Percentiles rank a stretch among this genome's conserved stretches.
phyloP scores from a whole-genome alignment of 148 eudicot genomes.

The Talinum fruticosum region DNA sequence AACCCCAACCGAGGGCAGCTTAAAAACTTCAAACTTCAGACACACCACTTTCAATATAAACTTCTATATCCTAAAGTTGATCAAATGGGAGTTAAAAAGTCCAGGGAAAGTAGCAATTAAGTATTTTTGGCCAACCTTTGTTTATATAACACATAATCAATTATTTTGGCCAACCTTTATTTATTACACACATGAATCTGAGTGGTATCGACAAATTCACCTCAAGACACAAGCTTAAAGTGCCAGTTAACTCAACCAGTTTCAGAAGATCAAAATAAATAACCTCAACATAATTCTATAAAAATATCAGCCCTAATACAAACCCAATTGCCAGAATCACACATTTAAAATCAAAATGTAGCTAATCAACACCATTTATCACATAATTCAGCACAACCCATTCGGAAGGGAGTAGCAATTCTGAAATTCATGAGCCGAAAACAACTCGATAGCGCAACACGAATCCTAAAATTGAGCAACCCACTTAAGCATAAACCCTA shows the following conservation, averaged over 20 bases:
- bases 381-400: conserved; percentile 20
- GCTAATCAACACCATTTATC: conserved; percentile 5
- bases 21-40: conserved; percentile 11
- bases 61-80: conserved; percentile 22
- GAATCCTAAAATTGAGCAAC: not conserved
- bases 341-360: not conserved
- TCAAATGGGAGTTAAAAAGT: conserved; percentile 11
- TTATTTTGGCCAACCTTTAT: conserved; percentile 25
- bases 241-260: not conserved
- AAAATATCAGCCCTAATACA: not conserved
- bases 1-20: conserved; percentile 4
- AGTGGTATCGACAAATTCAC: conserved; percentile 18
- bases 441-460: not conserved
- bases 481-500: conserved; percentile 25
- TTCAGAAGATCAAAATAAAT: conserved; percentile 16
- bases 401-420: not conserved
- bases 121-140: conserved; percentile 23
- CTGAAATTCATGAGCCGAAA: not conserved
- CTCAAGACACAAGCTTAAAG: conserved; percentile 13
- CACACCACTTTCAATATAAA: conserved; percentile 13
- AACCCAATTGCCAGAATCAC: not conserved
- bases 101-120: conserved; percentile 21
- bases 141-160: conserved; percentile 19
- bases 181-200: conserved; percentile 28
- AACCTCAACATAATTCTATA: not conserved